Percentiles rank a stretch among this genome's conserved stretches.
Evolutionary conservation across 108 stramenopile species (phyloP).

Genomic region (Epipyxis sp.): DNA sequence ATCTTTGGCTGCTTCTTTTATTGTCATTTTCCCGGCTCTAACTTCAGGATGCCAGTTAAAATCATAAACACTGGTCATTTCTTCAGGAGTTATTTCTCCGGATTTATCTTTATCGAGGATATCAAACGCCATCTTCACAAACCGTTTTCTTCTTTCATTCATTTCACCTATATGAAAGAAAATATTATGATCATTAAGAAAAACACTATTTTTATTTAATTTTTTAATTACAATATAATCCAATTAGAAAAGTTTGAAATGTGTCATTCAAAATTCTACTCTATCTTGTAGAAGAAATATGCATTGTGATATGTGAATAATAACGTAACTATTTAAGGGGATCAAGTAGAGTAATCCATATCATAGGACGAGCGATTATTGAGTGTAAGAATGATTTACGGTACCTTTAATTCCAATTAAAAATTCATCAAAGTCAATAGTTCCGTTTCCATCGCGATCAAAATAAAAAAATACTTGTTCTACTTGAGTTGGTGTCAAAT

Average conservation of each 20-base stretch:
- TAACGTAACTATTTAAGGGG: too few species aligned
- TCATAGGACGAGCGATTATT: too few species aligned
- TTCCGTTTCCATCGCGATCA: constrained; percentile 45
- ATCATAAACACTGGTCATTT: constrained; percentile 24
- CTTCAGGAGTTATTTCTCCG: neutral
- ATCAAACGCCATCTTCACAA: constrained; percentile 31
- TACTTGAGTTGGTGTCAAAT: constrained; percentile 36
- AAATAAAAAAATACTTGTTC: constrained; percentile 42
- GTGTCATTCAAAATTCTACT: too few species aligned
- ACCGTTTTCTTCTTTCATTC: neutral
- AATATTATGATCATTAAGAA: too few species aligned
- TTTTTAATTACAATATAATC: too few species aligned
- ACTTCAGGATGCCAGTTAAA: constrained; percentile 31
- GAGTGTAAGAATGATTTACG: too few species aligned
- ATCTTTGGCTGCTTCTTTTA: constrained; percentile 40
- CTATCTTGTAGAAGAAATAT: too few species aligned
- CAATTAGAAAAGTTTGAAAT: too few species aligned
- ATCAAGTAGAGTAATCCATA: too few species aligned
- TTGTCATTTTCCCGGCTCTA: constrained; percentile 21
- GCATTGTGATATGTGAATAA: too few species aligned
- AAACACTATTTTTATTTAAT: too few species aligned
- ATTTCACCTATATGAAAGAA: too few species aligned
- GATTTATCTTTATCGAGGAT: constrained; percentile 50
- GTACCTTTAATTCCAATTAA: constrained; percentile 24
- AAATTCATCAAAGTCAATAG: constrained; percentile 46